These are phyloP conservation scores for Hanseniaspora jakobsenii DNA, from an alignment of 805 yeast genomes.

Conservation along the genomic window DNA sequence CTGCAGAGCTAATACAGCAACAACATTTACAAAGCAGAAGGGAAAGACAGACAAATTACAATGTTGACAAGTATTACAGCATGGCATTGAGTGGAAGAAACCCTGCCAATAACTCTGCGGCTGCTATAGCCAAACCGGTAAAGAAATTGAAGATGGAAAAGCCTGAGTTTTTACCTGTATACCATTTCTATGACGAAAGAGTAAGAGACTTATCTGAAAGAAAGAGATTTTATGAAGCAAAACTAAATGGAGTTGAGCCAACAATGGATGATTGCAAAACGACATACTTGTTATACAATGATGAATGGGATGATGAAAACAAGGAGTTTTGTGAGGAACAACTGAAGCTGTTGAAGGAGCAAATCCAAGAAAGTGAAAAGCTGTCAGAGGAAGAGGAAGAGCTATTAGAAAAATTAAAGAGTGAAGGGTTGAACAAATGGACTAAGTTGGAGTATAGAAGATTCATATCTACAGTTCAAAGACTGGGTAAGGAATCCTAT, in stretches of 20 bases:
- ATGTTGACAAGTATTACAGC: conserved; percentile 76
- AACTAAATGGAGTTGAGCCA: conserved; percentile 56
- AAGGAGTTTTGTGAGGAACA: conserved; percentile 36
- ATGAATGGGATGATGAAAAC: conserved; percentile 32
- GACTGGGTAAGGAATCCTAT: conserved; percentile 69
- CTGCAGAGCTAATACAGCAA: conserved; percentile 47
- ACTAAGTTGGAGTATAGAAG: conserved; percentile 76
- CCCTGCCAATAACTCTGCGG: no score
- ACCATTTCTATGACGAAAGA: conserved; percentile 78
- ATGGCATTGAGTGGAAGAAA: conserved; percentile 65
- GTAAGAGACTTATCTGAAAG: conserved; percentile 64
- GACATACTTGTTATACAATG: conserved; percentile 20
- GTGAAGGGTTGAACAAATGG: conserved; percentile 73
- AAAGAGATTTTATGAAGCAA: conserved; percentile 67
- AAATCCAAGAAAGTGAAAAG: conserved; percentile 65
- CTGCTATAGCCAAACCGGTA: conserved; percentile 30
- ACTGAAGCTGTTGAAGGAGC: conserved; percentile 51
- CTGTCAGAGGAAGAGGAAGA: conserved; percentile 61
- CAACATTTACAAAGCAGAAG: conserved; percentile 36
- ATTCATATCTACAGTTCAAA: conserved; percentile 60
- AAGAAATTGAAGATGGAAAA: conserved; percentile 74
- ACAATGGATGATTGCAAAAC: conserved; percentile 42
- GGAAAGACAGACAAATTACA: conserved; percentile 72
- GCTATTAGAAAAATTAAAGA: conserved; percentile 39
- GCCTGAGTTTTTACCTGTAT: conserved; percentile 71